Base-by-base conservation (phyloP, 2,329 filamentous ascomycete species). In the Aspergillus quadricinctus region DNA sequence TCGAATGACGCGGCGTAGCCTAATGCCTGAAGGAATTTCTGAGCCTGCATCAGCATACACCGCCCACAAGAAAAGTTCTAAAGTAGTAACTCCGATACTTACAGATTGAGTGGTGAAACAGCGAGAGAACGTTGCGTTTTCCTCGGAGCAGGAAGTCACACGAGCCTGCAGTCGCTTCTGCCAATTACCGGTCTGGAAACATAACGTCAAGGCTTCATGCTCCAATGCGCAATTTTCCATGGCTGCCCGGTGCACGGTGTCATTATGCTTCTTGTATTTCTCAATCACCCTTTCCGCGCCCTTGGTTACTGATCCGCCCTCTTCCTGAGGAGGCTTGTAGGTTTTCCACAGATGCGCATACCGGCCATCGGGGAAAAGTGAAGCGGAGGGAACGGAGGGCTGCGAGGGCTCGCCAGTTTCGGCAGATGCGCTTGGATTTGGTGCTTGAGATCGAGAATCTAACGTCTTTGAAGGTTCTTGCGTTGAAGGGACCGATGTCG, bases 171-270 rank as follows among this genome's bases (percentile, higher is more conserved):
- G 58, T 63, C 84, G 82, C 62, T 88, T 85, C 66, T 77, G 75
- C 78, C 85, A 84, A 50, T 80, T 82, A 28, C 92, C 92, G 54
- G 81, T 80, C 66, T 83, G 82, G 80, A 94, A 94, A 79, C 94
- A 99, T 49, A 88, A 81, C 58, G 87, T 86, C 79, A 95, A 88
- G 57, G 88, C 87, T 69, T 90, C 81, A 77, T 97, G 91, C 71
- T 96, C 90, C 58, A 92, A 74, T 1, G 91, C 88, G 74, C 94
- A 99, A 72, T 97, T 99, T 77, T 99, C 94, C 68, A 96, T 80
- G 9, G 93, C 92, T 1, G 91, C 89, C 45, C 83, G 81, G 29
- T 89, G 90, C 59, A 97, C 89, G 54, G 85, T 82, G 35, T 84
- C 83, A 70, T 89, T 90, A 59, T 92, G 86, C 69, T 90, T 85